Evolutionary conservation across 176 grass and related monocot genomes (phyloP).

Genomic region (Triticum turgidum): DNA sequence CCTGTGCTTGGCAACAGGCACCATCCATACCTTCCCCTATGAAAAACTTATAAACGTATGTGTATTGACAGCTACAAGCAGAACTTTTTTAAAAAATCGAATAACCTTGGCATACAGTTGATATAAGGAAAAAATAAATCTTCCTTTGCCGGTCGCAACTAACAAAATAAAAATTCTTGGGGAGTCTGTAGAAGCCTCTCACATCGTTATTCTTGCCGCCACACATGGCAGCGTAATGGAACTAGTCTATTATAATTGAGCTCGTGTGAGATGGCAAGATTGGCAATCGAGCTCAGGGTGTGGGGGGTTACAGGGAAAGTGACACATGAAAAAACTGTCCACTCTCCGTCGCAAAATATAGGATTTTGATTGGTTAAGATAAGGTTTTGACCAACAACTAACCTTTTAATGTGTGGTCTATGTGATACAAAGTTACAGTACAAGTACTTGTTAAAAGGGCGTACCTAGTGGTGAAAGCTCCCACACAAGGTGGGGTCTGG

Average conservation of each 20-base stretch:
- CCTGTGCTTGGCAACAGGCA: neutral
- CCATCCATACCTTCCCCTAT: neutral
- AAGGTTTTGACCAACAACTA: neutral
- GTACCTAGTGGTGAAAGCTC: too few relatives aligned
- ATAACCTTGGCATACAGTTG: neutral
- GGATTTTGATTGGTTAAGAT: neutral
- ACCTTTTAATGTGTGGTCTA: neutral
- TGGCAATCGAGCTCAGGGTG: neutral
- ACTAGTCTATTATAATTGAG: neutral
- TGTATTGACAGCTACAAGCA: neutral
- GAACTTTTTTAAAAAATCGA: neutral
- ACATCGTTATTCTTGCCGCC: neutral
- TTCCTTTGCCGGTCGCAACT: neutral
- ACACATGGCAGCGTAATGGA: neutral
- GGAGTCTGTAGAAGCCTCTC: conserved; percentile 2
- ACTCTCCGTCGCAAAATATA: neutral
- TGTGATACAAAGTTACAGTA: neutral
- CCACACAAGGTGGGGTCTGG: too few relatives aligned
- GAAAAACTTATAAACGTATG: neutral
- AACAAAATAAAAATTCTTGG: neutral
- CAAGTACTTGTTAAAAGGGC: too few relatives aligned
- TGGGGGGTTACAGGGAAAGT: neutral
- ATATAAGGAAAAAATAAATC: neutral
- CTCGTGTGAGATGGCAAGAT: neutral
- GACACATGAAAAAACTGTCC: neutral